These are phyloP conservation scores for Arabidopsis arenosa DNA, from an alignment of 345 rosid genomes.

Conservation along the genomic window DNA sequence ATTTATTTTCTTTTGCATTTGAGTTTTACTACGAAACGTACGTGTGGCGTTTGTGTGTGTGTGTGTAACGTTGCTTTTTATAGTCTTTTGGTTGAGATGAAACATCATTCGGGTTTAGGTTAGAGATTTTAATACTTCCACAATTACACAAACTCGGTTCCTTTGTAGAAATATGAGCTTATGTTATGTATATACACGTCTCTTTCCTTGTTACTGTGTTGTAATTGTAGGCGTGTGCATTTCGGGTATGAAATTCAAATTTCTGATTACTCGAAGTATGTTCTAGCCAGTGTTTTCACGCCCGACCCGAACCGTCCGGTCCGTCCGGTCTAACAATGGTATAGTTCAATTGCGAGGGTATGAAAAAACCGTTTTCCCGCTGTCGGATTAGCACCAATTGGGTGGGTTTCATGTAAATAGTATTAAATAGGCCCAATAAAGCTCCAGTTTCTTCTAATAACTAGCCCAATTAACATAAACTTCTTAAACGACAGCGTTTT, in stretches of 20 bases:
- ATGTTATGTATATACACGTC: conserved; percentile 13
- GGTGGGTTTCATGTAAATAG: no score
- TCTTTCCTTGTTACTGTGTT: not conserved
- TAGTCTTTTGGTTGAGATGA: conserved; percentile 43
- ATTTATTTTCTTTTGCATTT: conserved; percentile 27
- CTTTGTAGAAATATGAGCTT: conserved; percentile 28
- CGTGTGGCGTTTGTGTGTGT: conserved; percentile 9
- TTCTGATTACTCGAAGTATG: no score
- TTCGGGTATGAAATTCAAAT: no score
- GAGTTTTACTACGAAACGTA: conserved; percentile 18
- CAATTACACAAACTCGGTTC: conserved; percentile 14
- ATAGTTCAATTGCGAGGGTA: no score
- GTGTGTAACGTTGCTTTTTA: conserved; percentile 27
- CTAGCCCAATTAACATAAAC: not conserved
- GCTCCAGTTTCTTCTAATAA: not conserved
- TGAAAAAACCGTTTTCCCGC: no score
- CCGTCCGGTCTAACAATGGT: no score
- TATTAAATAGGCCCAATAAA: not conserved
- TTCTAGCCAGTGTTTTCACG: no score
- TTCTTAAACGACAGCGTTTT: not conserved
- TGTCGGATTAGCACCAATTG: no score
- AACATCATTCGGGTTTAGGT: conserved; percentile 40
- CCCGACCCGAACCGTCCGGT: no score
- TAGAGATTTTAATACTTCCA: conserved; percentile 16
- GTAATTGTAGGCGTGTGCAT: no score